phyloP scores from a whole-genome alignment of 2,329 filamentous ascomycete species.

The Uncinocarpus reesii region DNA sequence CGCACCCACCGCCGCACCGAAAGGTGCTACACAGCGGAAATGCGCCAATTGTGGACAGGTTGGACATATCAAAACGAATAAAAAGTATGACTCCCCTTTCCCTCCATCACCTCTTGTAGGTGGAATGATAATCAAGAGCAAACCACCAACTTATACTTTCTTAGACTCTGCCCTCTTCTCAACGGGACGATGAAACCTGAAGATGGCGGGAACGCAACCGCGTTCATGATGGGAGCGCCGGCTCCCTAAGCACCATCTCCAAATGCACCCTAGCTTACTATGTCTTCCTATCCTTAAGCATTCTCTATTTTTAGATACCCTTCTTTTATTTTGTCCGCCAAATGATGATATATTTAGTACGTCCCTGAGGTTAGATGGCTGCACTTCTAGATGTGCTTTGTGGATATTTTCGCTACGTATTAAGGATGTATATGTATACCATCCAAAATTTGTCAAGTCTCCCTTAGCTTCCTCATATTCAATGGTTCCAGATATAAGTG shows the following conservation, averaged over 20 bases:
- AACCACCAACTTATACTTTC: constrained; percentile 20
- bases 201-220: constrained; percentile 37
- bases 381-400: not conserved
- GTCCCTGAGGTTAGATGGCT: not conserved
- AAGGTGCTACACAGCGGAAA: constrained; percentile 61
- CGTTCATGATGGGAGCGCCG: constrained; percentile 40
- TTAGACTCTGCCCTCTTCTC: constrained; percentile 72
- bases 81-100: constrained; percentile 55
- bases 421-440: not conserved
- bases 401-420: not conserved
- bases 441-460: no score
- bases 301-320: not conserved
- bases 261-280: no score
- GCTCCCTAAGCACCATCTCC: not conserved
- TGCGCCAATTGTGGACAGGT: constrained; percentile 96
- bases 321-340: not conserved
- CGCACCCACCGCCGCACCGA: constrained; percentile 39
- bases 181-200: constrained; percentile 65
- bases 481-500: not conserved
- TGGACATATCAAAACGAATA: constrained; percentile 98
- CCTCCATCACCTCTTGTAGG: not conserved
- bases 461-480: not conserved
- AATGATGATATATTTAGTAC: not conserved
- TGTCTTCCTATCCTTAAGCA: not conserved
- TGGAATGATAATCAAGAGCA: no score